A percentile compares a stretch with the other conserved stretches of the same genome.
Evolutionary conservation across 805 yeast genomes (phyloP).

Genomic region (Pichia californica): DNA sequence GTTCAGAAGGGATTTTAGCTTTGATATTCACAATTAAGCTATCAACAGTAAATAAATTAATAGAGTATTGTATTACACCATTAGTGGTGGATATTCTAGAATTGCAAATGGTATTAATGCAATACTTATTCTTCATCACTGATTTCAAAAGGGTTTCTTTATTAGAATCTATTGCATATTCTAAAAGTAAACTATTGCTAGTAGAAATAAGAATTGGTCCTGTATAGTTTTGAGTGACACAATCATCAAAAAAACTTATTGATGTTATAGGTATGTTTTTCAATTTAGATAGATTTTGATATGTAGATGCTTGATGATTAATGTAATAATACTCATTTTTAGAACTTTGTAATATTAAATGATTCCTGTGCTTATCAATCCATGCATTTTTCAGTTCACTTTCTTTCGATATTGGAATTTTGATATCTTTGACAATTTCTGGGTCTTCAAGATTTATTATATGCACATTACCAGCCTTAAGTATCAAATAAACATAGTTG

Average conservation of each 20-base stretch:
- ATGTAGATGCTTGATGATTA: constrained; percentile 34
- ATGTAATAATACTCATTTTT: constrained; percentile 43
- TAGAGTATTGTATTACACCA: constrained; percentile 4
- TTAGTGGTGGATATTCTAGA: background rate
- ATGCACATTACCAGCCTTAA: constrained; percentile 46
- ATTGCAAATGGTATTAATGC: constrained; percentile 9
- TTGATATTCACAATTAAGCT: constrained; percentile 15
- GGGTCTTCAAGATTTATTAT: constrained; percentile 66
- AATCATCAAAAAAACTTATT: constrained; percentile 32
- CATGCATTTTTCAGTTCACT: constrained; percentile 31
- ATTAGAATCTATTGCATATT: constrained; percentile 38
- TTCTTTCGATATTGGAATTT: constrained; percentile 22
- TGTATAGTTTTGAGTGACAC: constrained; percentile 26
- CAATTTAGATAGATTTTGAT: constrained; percentile 40
- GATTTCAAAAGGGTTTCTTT: constrained; percentile 37
- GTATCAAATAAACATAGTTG: constrained; percentile 51
- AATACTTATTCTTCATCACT: constrained; percentile 31
- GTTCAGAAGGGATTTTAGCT: constrained; percentile 8
- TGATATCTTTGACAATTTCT: constrained; percentile 43
- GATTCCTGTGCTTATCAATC: constrained; percentile 47
- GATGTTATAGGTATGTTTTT: constrained; percentile 38
- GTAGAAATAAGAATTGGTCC: constrained; percentile 48
- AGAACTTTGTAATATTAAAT: constrained; percentile 43
- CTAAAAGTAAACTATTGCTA: constrained; percentile 41
- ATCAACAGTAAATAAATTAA: constrained; percentile 12